phyloP scores from a whole-genome alignment of 1,284 basidiomycete genomes.

The Cutaneotrichosporon arboriforme region DNA sequence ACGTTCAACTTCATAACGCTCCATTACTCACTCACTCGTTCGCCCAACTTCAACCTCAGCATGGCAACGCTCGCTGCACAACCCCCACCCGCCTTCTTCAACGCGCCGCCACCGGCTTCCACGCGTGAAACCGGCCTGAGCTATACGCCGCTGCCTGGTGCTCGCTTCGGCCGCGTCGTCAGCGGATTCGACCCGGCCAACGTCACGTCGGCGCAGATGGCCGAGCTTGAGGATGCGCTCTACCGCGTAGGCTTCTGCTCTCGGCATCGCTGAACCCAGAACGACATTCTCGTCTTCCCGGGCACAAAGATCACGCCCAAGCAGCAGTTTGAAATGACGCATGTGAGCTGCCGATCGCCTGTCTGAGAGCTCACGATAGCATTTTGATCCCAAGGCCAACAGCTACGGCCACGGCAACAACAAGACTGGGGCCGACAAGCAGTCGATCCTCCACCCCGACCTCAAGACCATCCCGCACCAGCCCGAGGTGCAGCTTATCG shows the following conservation, averaged over 20 bases:
- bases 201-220: slow-evolving; percentile 56
- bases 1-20: too few relatives aligned
- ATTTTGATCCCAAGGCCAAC: slow-evolving; percentile 66
- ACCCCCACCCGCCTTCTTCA: too few relatives aligned
- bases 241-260: slow-evolving; percentile 46
- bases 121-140: neutral
- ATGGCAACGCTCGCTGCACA: too few relatives aligned
- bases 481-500: slow-evolving; percentile 80
- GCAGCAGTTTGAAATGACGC: slow-evolving; percentile 75
- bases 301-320: slow-evolving; percentile 65
- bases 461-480: slow-evolving; percentile 79
- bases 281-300: slow-evolving; percentile 69
- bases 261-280: slow-evolving; percentile 48
- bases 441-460: slow-evolving; percentile 74
- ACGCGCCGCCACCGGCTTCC: too few relatives aligned
- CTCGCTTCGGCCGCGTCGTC: slow-evolving; percentile 60
- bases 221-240: slow-evolving; percentile 58
- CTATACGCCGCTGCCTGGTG: neutral
- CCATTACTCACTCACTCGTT: too few relatives aligned
- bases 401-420: slow-evolving; percentile 78
- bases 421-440: slow-evolving; percentile 64
- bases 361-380: slow-evolving; percentile 46
- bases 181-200: slow-evolving; percentile 58
- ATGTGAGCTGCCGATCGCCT: slow-evolving; percentile 51
- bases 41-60: too few relatives aligned